Evolutionary conservation across 176 grass and related monocot genomes (phyloP).

Genomic region (Eremochloa ophiuroides): DNA sequence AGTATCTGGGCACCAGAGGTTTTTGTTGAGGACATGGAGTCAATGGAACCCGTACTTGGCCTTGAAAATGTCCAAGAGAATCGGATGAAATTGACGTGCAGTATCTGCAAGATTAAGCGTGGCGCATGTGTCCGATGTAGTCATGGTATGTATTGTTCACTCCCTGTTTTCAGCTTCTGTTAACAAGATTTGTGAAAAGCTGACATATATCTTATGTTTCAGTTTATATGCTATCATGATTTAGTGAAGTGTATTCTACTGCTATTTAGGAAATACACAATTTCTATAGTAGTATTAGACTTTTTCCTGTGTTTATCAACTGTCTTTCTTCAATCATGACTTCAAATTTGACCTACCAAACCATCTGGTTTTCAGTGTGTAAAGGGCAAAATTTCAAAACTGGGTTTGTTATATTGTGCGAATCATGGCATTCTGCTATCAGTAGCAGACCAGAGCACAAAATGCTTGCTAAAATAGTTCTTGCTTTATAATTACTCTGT

Average conservation of each 20-base stretch:
- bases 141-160: constrained; percentile 70
- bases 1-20: constrained; percentile 86
- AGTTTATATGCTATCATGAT: neutral
- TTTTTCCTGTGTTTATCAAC: neutral
- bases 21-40: constrained; percentile 57
- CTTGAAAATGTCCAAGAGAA: constrained; percentile 49
- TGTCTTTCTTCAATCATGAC: neutral
- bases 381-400: neutral
- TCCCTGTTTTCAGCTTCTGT: neutral
- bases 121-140: constrained; percentile 93
- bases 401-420: neutral
- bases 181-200: neutral
- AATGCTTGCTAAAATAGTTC: constrained; percentile 16
- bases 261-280: neutral
- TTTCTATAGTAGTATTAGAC: neutral
- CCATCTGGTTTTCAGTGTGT: neutral
- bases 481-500: neutral
- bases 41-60: constrained; percentile 77
- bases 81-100: constrained; percentile 71
- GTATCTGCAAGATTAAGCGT: constrained; percentile 91
- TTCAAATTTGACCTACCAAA: neutral
- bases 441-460: neutral
- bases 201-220: constrained; percentile 5
- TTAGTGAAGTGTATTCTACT: neutral
- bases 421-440: neutral